Evolutionary conservation across 2,329 filamentous ascomycete species (phyloP).

Genomic region (Metarhizium humberi): DNA sequence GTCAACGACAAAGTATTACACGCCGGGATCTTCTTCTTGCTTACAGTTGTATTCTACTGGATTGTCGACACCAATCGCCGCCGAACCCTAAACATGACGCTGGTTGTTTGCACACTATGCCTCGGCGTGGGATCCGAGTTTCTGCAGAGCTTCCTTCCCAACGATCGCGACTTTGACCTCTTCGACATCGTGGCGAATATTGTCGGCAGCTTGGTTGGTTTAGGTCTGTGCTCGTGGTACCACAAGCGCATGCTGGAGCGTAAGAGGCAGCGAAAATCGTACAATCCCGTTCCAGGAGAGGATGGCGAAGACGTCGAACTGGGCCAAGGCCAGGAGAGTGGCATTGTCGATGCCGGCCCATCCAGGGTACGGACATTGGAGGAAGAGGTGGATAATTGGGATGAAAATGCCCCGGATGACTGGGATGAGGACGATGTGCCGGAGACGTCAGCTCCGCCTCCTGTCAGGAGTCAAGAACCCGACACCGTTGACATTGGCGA

Average conservation of each 20-base stretch:
- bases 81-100: constrained; percentile 73
- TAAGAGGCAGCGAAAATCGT: constrained; percentile 63
- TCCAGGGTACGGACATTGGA: constrained; percentile 44
- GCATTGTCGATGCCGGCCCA: constrained; percentile 32
- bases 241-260: constrained; percentile 93
- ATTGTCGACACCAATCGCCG: constrained; percentile 85
- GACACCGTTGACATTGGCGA: constrained; percentile 21
- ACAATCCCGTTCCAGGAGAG: constrained; percentile 58
- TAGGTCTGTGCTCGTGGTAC: constrained; percentile 80
- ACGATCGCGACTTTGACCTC: constrained; percentile 62
- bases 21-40: constrained; percentile 76
- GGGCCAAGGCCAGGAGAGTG: constrained; percentile 61
- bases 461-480: constrained; percentile 10
- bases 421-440: constrained; percentile 45
- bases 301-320: constrained; percentile 66
- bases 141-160: constrained; percentile 65
- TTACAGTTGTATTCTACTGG: constrained; percentile 92
- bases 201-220: constrained; percentile 60
- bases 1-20: constrained; percentile 91
- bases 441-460: constrained; percentile 7
- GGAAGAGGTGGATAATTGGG: constrained; percentile 86
- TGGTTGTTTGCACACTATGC: constrained; percentile 65
- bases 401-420: constrained; percentile 63
- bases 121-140: constrained; percentile 69
- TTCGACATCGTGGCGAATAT: constrained; percentile 86